These are phyloP conservation scores for Kandelia obovata DNA, from an alignment of 345 rosid species.

Conservation along the genomic window DNA sequence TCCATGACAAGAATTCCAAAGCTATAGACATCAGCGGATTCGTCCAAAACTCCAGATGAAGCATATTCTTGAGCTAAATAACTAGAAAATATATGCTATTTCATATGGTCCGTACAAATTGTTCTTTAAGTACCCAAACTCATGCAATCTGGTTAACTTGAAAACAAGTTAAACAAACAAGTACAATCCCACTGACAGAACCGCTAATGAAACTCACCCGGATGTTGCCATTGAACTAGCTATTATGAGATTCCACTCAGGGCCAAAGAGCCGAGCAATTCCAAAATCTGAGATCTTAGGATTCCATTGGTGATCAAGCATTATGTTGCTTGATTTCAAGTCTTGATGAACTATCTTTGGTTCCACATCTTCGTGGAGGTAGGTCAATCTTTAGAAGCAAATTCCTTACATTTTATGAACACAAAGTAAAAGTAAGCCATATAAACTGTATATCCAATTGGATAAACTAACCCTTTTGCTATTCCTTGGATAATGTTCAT, in stretches of 20 bases:
- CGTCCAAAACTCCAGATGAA: slow-evolving; percentile 24
- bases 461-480: slow-evolving; percentile 56
- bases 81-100: slow-evolving; percentile 22
- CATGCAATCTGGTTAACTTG: background rate
- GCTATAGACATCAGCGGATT: slow-evolving; percentile 54
- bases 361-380: slow-evolving; percentile 68
- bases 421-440: background rate
- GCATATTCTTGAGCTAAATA: slow-evolving; percentile 29
- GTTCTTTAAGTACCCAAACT: background rate
- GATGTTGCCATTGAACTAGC: slow-evolving; percentile 18
- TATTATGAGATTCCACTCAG: slow-evolving; percentile 11
- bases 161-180: background rate
- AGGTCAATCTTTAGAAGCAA: slow-evolving; percentile 51
- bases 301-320: slow-evolving; percentile 72
- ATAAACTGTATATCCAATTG: background rate
- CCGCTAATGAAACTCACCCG: slow-evolving; percentile 21
- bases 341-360: slow-evolving; percentile 54
- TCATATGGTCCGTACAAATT: background rate
- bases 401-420: background rate
- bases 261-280: slow-evolving; percentile 32
- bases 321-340: slow-evolving; percentile 59
- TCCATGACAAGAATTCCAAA: slow-evolving; percentile 73
- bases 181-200: too few species aligned
- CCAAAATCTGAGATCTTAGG: slow-evolving; percentile 64
- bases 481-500: slow-evolving; percentile 64